phyloP scores from a whole-genome alignment of 1,139 yeast species.

The Kodamaea alishanica region DNA sequence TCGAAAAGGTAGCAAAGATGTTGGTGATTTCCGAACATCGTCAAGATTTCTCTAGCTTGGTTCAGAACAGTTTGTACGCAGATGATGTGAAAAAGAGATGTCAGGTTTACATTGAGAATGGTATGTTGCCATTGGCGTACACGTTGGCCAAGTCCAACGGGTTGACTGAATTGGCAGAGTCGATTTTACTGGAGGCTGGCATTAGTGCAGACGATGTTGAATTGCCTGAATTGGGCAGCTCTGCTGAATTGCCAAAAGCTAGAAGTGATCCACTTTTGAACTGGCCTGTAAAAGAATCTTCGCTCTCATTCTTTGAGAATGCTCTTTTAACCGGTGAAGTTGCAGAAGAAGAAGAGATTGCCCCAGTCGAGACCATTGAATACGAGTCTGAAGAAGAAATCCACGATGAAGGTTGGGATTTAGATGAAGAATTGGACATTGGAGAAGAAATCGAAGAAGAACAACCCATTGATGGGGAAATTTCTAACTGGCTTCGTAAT shows the following conservation, averaged over 20 bases:
- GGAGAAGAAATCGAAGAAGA: slow-evolving; percentile 34
- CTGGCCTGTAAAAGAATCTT: slow-evolving; percentile 82
- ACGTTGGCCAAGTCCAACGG: slow-evolving; percentile 90
- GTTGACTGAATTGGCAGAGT: slow-evolving; percentile 66
- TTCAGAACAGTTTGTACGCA: slow-evolving; percentile 79
- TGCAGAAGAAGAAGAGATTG: too few species aligned
- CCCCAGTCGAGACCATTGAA: slow-evolving; percentile 52
- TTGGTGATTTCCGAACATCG: slow-evolving; percentile 85
- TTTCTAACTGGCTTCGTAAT: slow-evolving; percentile 80
- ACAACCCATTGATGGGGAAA: slow-evolving; percentile 49
- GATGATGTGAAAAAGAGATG: slow-evolving; percentile 77
- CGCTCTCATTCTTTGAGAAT: slow-evolving; percentile 77
- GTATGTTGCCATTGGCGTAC: slow-evolving; percentile 86
- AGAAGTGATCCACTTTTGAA: slow-evolving; percentile 45
- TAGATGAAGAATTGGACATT: slow-evolving; percentile 46
- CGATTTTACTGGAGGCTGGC: slow-evolving; percentile 67
- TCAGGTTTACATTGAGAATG: slow-evolving; percentile 69
- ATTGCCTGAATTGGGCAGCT: slow-evolving; percentile 53
- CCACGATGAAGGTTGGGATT: slow-evolving; percentile 47
- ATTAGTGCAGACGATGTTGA: slow-evolving; percentile 62
- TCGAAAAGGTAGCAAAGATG: slow-evolving; percentile 74
- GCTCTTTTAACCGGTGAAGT: slow-evolving; percentile 73
- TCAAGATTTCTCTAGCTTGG: slow-evolving; percentile 73
- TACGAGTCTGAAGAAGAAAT: slow-evolving; percentile 55
- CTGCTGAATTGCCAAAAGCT: slow-evolving; percentile 45